These are phyloP conservation scores for Polyplosphaeria fusca DNA, from an alignment of 495 filamentous ascomycete species.

Conservation along the genomic window DNA sequence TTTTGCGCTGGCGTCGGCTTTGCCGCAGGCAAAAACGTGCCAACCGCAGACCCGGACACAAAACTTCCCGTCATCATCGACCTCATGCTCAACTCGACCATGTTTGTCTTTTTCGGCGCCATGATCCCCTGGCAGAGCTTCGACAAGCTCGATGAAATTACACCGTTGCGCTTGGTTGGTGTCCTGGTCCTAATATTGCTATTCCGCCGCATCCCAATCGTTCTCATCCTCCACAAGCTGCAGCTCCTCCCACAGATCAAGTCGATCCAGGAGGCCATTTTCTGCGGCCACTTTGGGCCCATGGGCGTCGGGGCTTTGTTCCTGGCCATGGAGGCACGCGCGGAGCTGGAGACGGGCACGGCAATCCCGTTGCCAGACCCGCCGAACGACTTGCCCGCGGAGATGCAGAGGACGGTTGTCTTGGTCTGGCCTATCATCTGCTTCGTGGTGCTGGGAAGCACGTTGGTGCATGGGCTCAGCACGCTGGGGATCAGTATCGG, in stretches of 20 bases:
- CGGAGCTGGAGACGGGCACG: conserved; percentile 45
- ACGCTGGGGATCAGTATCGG: conserved; percentile 45
- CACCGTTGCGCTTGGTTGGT: conserved; percentile 40
- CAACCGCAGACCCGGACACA: conserved; percentile 36
- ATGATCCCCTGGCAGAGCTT: conserved; percentile 49
- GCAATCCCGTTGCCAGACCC: conserved; percentile 40
- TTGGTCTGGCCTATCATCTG: conserved; percentile 51
- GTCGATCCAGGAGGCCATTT: conserved; percentile 50
- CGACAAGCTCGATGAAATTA: conserved; percentile 37
- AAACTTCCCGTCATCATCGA: conserved; percentile 47
- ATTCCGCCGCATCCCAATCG: conserved; percentile 49
- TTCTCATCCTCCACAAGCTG: conserved; percentile 41
- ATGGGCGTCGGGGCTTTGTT: conserved; percentile 54
- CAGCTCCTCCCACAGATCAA: conserved; percentile 44
- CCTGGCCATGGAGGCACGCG: conserved; percentile 51
- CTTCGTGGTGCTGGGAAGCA: conserved; percentile 49
- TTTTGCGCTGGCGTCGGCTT: conserved; percentile 53
- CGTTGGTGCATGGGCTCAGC: conserved; percentile 49
- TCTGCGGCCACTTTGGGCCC: conserved; percentile 52
- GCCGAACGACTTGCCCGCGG: conserved; percentile 33
- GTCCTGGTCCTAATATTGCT: conserved; percentile 46
- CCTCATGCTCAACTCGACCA: conserved; percentile 47
- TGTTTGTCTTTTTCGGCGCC: conserved; percentile 53
- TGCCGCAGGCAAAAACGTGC: conserved; percentile 45
- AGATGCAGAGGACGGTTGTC: conserved; percentile 39